Evolutionary conservation across 2,329 filamentous ascomycete genomes (phyloP).

Genomic region (Penicillium sp.): DNA sequence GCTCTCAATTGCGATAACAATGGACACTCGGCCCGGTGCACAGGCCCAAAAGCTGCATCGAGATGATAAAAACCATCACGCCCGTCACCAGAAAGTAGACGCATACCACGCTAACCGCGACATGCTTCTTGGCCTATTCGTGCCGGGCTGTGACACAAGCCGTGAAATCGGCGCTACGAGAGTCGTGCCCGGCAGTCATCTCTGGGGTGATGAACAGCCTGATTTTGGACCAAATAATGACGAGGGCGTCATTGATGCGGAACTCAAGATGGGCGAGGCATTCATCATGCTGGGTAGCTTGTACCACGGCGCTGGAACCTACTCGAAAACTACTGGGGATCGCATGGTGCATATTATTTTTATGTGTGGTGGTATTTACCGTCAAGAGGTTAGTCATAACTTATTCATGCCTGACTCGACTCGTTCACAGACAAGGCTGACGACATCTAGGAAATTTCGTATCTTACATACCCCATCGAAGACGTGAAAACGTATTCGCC

Average conservation of each 20-base stretch:
- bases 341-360: slow-evolving; percentile 40
- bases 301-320: slow-evolving; percentile 35
- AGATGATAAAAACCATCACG: slow-evolving; percentile 40
- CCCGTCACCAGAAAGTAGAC: slow-evolving; percentile 27
- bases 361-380: slow-evolving; percentile 35
- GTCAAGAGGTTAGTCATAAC: slow-evolving; percentile 27
- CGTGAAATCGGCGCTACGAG: slow-evolving; percentile 36
- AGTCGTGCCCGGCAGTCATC: slow-evolving; percentile 35
- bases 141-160: slow-evolving; percentile 33
- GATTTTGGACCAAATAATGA: slow-evolving; percentile 28
- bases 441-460: slow-evolving; percentile 26
- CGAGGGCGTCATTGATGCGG: slow-evolving; percentile 27
- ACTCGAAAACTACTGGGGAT: slow-evolving; percentile 24
- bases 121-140: slow-evolving; percentile 34
- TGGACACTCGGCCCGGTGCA: slow-evolving; percentile 32
- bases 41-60: slow-evolving; percentile 33
- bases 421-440: not conserved
- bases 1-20: slow-evolving; percentile 36
- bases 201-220: slow-evolving; percentile 37
- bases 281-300: slow-evolving; percentile 38
- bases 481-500: slow-evolving; percentile 37
- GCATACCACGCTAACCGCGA: slow-evolving; percentile 25
- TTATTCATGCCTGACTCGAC: not conserved
- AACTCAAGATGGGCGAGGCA: slow-evolving; percentile 34
- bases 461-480: slow-evolving; percentile 34